phyloP scores from a whole-genome alignment of 345 rosid genomes.

The Salix viminalis region DNA sequence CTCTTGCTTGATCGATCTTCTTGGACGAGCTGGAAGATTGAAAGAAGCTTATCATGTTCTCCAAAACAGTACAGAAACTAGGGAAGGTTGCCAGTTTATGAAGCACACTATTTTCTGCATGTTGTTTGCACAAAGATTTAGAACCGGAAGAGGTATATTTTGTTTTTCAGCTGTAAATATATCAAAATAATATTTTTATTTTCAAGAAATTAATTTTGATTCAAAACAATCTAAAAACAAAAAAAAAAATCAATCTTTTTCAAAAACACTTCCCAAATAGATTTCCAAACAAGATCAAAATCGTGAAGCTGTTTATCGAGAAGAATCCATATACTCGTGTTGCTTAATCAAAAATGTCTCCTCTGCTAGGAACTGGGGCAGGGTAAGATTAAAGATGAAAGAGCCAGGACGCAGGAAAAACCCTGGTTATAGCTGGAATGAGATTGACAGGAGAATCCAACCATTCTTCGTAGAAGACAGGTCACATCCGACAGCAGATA shows the following conservation, averaged over 20 bases:
- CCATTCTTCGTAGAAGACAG: conserved; percentile 48
- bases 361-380: conserved; percentile 51
- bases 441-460: conserved; percentile 46
- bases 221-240: too few species aligned
- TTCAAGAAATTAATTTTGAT: too few species aligned
- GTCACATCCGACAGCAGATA: conserved; percentile 31
- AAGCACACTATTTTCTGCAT: conserved; percentile 46
- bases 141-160: conserved; percentile 23
- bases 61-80: conserved; percentile 25
- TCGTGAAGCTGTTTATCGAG: conserved; percentile 44
- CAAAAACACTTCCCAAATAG: too few species aligned
- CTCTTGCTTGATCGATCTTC: conserved; percentile 43
- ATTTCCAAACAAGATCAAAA: not conserved
- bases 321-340: conserved; percentile 39
- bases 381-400: conserved; percentile 54
- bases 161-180: too few species aligned
- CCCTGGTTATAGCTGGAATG: conserved; percentile 81
- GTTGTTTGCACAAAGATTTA: conserved; percentile 52
- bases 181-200: too few species aligned
- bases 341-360: conserved; percentile 49
- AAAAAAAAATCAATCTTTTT: too few species aligned
- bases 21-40: conserved; percentile 48
- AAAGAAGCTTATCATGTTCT: conserved; percentile 46
- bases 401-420: conserved; percentile 55
- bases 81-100: conserved; percentile 23